Evolutionary conservation across 306 rosid genomes (phyloP).

Genomic region (Quercus cerris): DNA sequence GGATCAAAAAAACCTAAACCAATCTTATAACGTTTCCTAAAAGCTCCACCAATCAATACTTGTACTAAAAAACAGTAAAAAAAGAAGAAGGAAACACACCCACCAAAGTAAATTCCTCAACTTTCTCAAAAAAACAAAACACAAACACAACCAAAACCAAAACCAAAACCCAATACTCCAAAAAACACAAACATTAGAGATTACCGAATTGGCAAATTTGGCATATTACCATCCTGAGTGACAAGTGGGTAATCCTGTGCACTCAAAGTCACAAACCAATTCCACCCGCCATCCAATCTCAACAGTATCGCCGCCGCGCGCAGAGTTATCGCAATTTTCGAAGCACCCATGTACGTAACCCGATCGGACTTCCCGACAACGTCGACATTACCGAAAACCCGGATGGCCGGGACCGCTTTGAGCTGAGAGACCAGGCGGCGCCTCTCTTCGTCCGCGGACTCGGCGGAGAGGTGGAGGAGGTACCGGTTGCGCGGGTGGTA

Average conservation of each 20-base stretch:
- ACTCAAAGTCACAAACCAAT: constrained; percentile 84
- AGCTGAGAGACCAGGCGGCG: constrained; percentile 31
- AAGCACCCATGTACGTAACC: constrained; percentile 72
- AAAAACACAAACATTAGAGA: constrained; percentile 6
- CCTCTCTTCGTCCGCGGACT: constrained; percentile 69
- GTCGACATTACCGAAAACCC: constrained; percentile 82
- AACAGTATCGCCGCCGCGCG: constrained; percentile 86
- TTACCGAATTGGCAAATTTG: constrained; percentile 28
- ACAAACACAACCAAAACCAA: neutral
- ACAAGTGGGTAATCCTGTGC: constrained; percentile 86
- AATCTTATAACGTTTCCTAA: neutral
- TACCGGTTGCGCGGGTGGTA: constrained; percentile 90
- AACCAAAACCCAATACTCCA: neutral
- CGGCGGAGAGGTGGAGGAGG: constrained; percentile 68
- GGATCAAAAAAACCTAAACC: constrained; percentile 7
- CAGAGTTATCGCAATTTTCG: constrained; percentile 62
- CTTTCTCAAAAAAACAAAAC: neutral
- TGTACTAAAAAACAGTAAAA: neutral
- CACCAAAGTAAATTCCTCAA: too few species aligned
- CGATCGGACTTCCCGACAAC: constrained; percentile 85
- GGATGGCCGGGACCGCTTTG: constrained; percentile 64
- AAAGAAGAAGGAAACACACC: neutral
- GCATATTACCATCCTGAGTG: constrained; percentile 80
- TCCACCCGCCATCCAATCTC: constrained; percentile 78
- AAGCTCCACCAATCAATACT: neutral